A percentile compares a stretch with the other conserved stretches of the same genome.
Conservation (phyloP, 2,329 filamentous ascomycete genomes). For the Exophiala dermatitidis region DNA sequence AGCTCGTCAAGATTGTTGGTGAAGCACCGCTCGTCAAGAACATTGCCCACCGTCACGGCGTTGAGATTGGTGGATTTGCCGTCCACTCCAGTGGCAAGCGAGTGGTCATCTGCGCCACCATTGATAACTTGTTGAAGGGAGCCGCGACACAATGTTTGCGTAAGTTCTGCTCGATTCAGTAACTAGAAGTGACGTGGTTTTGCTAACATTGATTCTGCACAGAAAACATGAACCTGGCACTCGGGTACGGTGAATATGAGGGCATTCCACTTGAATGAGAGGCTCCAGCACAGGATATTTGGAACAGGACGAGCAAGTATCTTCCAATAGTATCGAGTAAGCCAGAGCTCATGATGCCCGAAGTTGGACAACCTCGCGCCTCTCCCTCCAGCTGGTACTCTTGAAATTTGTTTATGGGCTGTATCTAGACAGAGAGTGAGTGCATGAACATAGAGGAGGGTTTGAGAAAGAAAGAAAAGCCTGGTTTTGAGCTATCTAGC, state of each 20-base stretch:
- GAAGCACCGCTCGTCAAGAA: slow-evolving; percentile 79
- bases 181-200: neutral
- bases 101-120: slow-evolving; percentile 88
- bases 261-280: slow-evolving; percentile 61
- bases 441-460: too few species aligned
- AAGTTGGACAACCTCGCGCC: too few species aligned
- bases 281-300: neutral
- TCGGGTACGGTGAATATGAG: slow-evolving; percentile 82
- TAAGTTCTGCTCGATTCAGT: slow-evolving; percentile 46
- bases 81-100: slow-evolving; percentile 83
- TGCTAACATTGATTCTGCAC: slow-evolving; percentile 15
- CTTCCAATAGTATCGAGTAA: too few species aligned
- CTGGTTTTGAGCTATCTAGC: too few species aligned
- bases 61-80: slow-evolving; percentile 94
- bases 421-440: too few species aligned
- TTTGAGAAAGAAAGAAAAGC: too few species aligned
- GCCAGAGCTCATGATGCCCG: too few species aligned
- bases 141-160: slow-evolving; percentile 87
- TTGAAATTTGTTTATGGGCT: too few species aligned
- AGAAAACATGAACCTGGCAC: slow-evolving; percentile 92
- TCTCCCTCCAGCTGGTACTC: too few species aligned
- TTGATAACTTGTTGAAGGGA: slow-evolving; percentile 90
- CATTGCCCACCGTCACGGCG: slow-evolving; percentile 76
- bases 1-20: slow-evolving; percentile 84
- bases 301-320: neutral